phyloP scores from a whole-genome alignment of 177 flowering plant genomes.

The Vitis hybrid region DNA sequence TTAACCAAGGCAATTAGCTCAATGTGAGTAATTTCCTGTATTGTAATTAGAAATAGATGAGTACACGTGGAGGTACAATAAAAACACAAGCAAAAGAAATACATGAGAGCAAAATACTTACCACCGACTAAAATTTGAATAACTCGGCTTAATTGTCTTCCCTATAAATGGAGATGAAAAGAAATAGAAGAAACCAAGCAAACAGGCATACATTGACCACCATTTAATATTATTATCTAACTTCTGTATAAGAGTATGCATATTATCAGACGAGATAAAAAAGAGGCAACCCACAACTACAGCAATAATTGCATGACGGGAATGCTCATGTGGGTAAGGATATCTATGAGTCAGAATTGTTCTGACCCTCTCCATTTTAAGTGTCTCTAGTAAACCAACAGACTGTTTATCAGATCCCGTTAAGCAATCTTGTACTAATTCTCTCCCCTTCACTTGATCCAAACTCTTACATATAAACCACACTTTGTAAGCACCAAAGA shows the following conservation, averaged over 20 bases:
- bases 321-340: conserved; percentile 98
- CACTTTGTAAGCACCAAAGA: conserved; percentile 16
- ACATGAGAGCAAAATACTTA: conserved; percentile 17
- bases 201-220: conserved; percentile 98
- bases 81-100: conserved; percentile 6
- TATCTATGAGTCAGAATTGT: conserved; percentile 74
- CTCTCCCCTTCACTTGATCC: conserved; percentile 6
- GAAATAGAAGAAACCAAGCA: conserved; percentile 96
- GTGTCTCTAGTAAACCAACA: conserved; percentile 54
- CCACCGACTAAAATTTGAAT: conserved; percentile 97
- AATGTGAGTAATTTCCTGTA: not conserved
- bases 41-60: not conserved
- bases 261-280: conserved; percentile 93
- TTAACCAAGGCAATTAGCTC: conserved; percentile 1
- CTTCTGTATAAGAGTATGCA: conserved; percentile 82
- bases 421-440: conserved; percentile 1
- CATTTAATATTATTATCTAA: conserved; percentile 88
- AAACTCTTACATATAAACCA: conserved; percentile 11
- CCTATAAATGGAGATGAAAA: conserved; percentile 95
- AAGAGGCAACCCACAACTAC: conserved; percentile 89
- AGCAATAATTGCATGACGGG: conserved; percentile 90
- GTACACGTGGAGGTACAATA: not conserved
- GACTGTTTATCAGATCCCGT: conserved; percentile 51
- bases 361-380: conserved; percentile 88
- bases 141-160: conserved; percentile 93